Conservation (phyloP, 2,329 filamentous ascomycete species). For the Xylaria sp. region DNA sequence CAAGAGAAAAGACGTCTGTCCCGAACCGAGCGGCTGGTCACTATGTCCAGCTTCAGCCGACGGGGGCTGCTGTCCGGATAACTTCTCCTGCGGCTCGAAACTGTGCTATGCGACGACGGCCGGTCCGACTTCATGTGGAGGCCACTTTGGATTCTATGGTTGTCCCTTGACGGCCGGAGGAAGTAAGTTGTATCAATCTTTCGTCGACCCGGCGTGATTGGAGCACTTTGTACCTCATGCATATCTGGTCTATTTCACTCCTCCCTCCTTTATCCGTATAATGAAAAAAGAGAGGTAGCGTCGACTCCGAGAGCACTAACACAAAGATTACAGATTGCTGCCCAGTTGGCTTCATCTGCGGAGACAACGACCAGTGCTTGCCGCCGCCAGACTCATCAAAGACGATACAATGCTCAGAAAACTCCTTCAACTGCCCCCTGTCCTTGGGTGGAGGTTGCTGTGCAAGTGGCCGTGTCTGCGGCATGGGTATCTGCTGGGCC, state of each 20-base stretch:
- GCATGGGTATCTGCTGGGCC: conserved; percentile 42
- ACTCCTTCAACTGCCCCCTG: conserved; percentile 45
- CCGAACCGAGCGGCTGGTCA: conserved; percentile 16
- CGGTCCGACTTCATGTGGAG: conserved; percentile 37
- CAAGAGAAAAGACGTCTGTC: conserved; percentile 28
- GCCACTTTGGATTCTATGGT: conserved; percentile 34
- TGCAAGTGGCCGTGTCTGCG: conserved; percentile 45
- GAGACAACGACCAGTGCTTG: conserved; percentile 35
- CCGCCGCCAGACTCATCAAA: conserved; percentile 40
- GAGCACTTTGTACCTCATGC: too few species aligned
- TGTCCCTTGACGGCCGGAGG: conserved; percentile 38
- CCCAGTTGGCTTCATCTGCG: conserved; percentile 42
- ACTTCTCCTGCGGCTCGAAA: conserved; percentile 44
- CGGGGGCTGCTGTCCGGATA: conserved; percentile 45
- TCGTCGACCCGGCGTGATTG: not conserved
- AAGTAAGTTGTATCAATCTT: conserved; percentile 14
- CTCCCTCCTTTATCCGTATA: too few species aligned
- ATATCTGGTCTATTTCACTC: too few species aligned
- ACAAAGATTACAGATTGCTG: conserved; percentile 38
- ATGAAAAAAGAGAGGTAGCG: not conserved
- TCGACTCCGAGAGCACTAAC: conserved; percentile 3
- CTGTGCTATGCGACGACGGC: conserved; percentile 45
- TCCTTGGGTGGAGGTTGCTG: conserved; percentile 52
- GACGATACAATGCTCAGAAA: conserved; percentile 39
- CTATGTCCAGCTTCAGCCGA: conserved; percentile 25